Evolutionary conservation across 2,329 filamentous ascomycete genomes (phyloP).

Genomic region (Colletotrichum theobromicola): DNA sequence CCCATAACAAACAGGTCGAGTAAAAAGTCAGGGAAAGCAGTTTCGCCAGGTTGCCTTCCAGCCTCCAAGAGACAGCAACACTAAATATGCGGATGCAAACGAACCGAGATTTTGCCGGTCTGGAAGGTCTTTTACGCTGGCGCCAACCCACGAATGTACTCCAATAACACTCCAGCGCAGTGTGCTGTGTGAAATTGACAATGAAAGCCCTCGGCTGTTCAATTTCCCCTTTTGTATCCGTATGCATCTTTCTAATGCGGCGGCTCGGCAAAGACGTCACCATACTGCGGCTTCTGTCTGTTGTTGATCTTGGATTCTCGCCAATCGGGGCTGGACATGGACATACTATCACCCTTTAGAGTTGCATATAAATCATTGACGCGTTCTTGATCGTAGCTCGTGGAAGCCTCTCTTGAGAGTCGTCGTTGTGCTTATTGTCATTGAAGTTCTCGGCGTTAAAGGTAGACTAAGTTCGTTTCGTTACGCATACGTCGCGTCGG

Average conservation of each 20-base stretch:
- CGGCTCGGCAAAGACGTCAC: neutral
- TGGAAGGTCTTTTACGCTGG: rapidly evolving
- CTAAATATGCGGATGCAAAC: rapidly evolving
- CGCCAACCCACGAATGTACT: rapidly evolving
- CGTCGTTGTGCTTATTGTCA: neutral
- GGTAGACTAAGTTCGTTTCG: neutral
- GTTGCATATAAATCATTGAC: neutral
- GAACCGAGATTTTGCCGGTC: neutral
- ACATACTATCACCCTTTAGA: rapidly evolving
- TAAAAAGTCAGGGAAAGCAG: rapidly evolving
- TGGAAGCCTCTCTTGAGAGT: neutral
- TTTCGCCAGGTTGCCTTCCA: neutral
- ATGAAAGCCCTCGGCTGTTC: neutral
- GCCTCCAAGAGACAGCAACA: neutral
- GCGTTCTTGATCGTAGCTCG: rapidly evolving
- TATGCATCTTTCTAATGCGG: neutral
- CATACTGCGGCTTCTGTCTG: neutral
- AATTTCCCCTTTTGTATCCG: neutral
- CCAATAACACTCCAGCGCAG: rapidly evolving
- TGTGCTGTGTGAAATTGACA: neutral
- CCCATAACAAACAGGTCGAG: neutral
- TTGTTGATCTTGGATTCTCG: neutral
- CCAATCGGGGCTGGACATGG: rapidly evolving
- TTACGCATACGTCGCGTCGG: neutral
- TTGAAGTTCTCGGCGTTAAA: neutral